These are phyloP conservation scores for Cutaneotrichosporon arboriforme DNA, from an alignment of 1,284 basidiomycete genomes.

Conservation along the genomic window DNA sequence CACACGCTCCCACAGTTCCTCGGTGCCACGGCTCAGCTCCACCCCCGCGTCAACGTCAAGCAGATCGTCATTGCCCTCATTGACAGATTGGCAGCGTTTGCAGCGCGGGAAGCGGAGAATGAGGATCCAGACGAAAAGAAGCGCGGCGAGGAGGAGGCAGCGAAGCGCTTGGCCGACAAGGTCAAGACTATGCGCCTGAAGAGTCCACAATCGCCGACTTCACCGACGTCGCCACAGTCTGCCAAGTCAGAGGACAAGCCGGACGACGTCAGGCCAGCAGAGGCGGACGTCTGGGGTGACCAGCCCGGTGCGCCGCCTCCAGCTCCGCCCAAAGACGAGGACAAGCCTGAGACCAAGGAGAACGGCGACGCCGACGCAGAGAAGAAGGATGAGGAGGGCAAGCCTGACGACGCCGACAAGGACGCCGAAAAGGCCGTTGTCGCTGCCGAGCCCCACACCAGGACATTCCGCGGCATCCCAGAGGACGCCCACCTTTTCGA, in stretches of 20 bases:
- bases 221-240: neutral
- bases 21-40: slow-evolving; percentile 84
- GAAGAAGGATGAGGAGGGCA: slow-evolving; percentile 13
- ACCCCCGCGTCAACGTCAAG: slow-evolving; percentile 95
- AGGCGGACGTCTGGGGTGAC: slow-evolving; percentile 37
- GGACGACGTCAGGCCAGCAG: slow-evolving; percentile 31
- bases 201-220: slow-evolving; percentile 33
- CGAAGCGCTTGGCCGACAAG: slow-evolving; percentile 73
- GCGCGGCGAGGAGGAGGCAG: slow-evolving; percentile 82
- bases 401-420: slow-evolving; percentile 11
- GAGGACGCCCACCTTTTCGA: slow-evolving; percentile 89
- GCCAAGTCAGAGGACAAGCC: slow-evolving; percentile 27
- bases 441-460: neutral
- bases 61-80: slow-evolving; percentile 92
- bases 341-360: slow-evolving; percentile 9
- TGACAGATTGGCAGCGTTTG: slow-evolving; percentile 88
- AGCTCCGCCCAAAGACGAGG: neutral
- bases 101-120: slow-evolving; percentile 85
- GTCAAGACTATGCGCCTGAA: slow-evolving; percentile 58
- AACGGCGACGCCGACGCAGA: slow-evolving; percentile 12
- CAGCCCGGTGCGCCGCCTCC: slow-evolving; percentile 10
- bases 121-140: slow-evolving; percentile 89
- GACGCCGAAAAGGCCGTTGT: slow-evolving; percentile 18
- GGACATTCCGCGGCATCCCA: slow-evolving; percentile 78
- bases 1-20: slow-evolving; percentile 88